Base-by-base conservation (phyloP, 1,139 yeast species). In the Lodderomyces metapsilosis region DNA sequence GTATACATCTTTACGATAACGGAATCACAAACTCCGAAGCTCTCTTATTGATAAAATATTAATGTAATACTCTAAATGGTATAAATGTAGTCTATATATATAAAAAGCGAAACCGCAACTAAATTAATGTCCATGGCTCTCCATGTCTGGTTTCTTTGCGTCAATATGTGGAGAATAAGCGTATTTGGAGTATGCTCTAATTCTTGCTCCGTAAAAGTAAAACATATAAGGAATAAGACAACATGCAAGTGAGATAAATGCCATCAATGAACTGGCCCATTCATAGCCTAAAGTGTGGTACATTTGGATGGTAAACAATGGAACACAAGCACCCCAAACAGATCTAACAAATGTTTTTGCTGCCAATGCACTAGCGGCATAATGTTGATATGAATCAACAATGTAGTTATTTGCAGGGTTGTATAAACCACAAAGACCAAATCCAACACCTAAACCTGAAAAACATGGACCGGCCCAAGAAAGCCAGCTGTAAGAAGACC, bases 291-390 rank as follows among this genome's bases (percentile, higher is more conserved):
- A 62, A 52, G 75, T 73, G 54, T 80, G 84, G 59, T 83, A 83
- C 88, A 84, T 84, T 61, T 84, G 91, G 39, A 80, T 73, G n/a
- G 89, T 84, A 58, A 84, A 84, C 47, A 84, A 68, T 24, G 88
- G 88, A 52, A 82, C 85, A 47, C 76, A 76, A 3, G 88, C 89
- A 59, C 91, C 88, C 76, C 87, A 84, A 33, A 82, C 64, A 13
- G 85, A 80, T 59, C 88, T 70, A 35, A 80, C 73, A 50, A 82
- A 76, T 1, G 87, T 82, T 59, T 82, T 80, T 1, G 85, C 80
- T 17, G 86, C 85, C 45, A 82, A 66, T 1, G 81, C 87, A 36
- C 84, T 75, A 1, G 88, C 87, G 3, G 88, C 87, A 54, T 80
- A 81, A 56, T 80, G 84, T 53, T 81, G 85, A 55, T 82, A 82